These are phyloP conservation scores for Cytospora leucostoma DNA, from an alignment of 2,329 filamentous ascomycete species.

Conservation along the genomic window DNA sequence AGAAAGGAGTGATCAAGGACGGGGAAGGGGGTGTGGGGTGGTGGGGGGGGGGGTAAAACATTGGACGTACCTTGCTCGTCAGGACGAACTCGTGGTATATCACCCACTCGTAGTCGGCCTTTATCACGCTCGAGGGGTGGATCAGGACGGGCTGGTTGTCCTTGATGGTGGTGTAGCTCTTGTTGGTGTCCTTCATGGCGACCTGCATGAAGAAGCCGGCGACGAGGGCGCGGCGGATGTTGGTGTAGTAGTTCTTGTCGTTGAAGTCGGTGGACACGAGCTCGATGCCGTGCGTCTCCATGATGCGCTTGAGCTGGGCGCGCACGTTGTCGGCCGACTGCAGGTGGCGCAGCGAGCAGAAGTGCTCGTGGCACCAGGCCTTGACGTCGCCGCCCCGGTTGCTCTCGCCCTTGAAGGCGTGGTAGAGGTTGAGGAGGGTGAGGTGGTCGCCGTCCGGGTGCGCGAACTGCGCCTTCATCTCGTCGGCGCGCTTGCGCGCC, in stretches of 20 bases:
- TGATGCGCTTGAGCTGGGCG: conserved; percentile 87
- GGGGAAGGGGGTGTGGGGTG: too few relatives aligned
- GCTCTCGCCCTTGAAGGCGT: conserved; percentile 84
- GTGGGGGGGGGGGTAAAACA: background rate
- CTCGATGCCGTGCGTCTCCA: conserved; percentile 88
- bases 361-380: conserved; percentile 97
- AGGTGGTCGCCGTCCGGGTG: conserved; percentile 94
- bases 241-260: conserved; percentile 97
- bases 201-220: conserved; percentile 99
- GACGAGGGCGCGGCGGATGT: conserved; percentile 89
- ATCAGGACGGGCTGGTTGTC: conserved; percentile 92
- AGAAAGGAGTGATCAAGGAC: too few relatives aligned
- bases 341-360: conserved; percentile 84
- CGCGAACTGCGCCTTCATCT: conserved; percentile 94
- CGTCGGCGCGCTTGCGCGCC: conserved; percentile 87
- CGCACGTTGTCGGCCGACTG: conserved; percentile 94
- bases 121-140: conserved; percentile 88
- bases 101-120: conserved; percentile 92
- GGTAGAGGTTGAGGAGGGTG: conserved; percentile 95
- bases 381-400: conserved; percentile 69
- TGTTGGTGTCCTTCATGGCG: conserved; percentile 89
- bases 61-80: conserved; percentile 57
- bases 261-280: conserved; percentile 87
- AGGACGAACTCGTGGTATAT: conserved; percentile 98
- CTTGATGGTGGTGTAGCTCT: conserved; percentile 94